Conservation (phyloP, 306 rosid species). For the Argentina anserina region DNA sequence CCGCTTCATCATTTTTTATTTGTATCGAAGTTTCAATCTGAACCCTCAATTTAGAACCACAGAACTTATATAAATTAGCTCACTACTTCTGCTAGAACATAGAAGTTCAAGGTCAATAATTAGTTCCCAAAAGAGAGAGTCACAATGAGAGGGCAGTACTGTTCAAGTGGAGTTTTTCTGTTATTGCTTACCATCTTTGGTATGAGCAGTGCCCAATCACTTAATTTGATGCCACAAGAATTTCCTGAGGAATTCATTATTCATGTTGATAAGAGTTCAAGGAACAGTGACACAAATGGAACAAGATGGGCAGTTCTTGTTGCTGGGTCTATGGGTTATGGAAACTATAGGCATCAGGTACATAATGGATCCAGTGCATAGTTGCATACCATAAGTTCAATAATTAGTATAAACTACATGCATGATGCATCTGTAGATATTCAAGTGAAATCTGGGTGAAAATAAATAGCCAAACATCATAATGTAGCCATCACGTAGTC, state of each 20-base stretch:
- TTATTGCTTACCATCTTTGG: background rate
- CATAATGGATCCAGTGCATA: too few relatives aligned
- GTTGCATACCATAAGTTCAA: too few relatives aligned
- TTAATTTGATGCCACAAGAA: constrained; percentile 10
- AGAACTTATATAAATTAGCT: background rate
- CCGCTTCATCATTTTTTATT: background rate
- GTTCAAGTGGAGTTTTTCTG: background rate
- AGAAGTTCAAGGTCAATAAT: background rate
- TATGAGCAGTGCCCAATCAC: background rate
- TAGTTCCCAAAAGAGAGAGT: background rate
- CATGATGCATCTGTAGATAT: too few relatives aligned
- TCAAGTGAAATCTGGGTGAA: background rate
- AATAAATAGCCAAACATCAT: background rate
- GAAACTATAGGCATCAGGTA: constrained; percentile 47
- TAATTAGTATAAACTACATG: background rate
- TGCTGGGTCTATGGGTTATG: constrained; percentile 39
- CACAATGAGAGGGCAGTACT: background rate
- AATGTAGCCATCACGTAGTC: background rate
- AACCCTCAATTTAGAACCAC: background rate
- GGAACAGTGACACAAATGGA: constrained; percentile 17
- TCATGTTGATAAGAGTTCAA: constrained; percentile 2
- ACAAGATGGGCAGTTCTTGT: constrained; percentile 45
- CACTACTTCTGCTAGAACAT: background rate
- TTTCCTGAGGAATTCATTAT: constrained; percentile 14
- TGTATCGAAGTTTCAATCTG: constrained; percentile 7